A percentile compares a stretch with the other conserved stretches of the same genome.
Evolutionary conservation across 148 eudicot species (phyloP).

Genomic region (Polygonum aviculare): DNA sequence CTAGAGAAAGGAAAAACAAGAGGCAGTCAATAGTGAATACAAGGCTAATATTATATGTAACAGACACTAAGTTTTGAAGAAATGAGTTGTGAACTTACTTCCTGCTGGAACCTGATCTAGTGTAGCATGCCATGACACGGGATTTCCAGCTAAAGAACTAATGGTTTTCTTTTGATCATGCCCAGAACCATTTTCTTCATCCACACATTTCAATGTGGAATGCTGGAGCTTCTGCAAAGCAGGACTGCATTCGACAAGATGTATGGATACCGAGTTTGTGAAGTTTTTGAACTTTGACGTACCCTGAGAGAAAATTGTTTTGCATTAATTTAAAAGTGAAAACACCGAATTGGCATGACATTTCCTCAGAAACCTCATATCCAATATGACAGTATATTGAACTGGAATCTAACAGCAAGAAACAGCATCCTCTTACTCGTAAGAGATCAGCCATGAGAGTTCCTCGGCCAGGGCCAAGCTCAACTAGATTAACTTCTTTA

Average conservation of each 20-base stretch:
- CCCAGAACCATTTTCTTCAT: conserved; percentile 25
- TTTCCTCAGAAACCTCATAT: neutral
- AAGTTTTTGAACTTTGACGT: conserved; percentile 72
- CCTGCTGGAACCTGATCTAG: conserved; percentile 93
- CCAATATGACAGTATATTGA: neutral
- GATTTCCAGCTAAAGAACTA: conserved; percentile 52
- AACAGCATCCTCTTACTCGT: conserved; percentile 42
- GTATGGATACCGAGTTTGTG: conserved; percentile 57
- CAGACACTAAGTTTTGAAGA: too few relatives aligned
- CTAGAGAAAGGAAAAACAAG: conserved; percentile 29
- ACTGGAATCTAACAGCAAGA: neutral
- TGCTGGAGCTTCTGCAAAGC: conserved; percentile 64
- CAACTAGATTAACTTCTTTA: conserved; percentile 57
- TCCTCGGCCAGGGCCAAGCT: conserved; percentile 98
- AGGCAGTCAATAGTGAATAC: neutral
- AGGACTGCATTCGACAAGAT: conserved; percentile 95
- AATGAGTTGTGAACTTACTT: conserved; percentile 29
- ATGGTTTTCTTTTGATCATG: conserved; percentile 25
- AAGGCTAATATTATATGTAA: neutral
- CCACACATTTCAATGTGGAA: conserved; percentile 56
- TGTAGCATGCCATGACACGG: conserved; percentile 85
- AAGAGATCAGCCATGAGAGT: conserved; percentile 95
- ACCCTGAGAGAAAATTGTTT: conserved; percentile 36
- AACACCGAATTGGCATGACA: neutral
- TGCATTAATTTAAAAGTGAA: neutral